These are phyloP conservation scores for Mycena haematopus DNA, from an alignment of 768 basidiomycete genomes.

Conservation along the genomic window DNA sequence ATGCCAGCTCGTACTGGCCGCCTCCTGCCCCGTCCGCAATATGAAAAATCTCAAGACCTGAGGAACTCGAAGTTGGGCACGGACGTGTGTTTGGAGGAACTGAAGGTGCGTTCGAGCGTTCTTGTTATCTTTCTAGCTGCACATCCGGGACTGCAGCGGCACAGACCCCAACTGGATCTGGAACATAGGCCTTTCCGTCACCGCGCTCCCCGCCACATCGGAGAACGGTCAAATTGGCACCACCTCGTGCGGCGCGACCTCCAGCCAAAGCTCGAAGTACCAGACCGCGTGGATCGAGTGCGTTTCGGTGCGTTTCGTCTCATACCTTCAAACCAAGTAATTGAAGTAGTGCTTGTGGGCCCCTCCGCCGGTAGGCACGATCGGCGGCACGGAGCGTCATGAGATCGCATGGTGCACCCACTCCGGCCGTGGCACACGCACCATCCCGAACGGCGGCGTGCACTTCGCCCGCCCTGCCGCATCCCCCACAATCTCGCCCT, in stretches of 20 bases:
- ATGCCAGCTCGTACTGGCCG: too few species aligned
- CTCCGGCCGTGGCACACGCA: constrained; percentile 72
- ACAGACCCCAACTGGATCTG: constrained; percentile 56
- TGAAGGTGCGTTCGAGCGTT: too few species aligned
- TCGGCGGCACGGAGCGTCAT: constrained; percentile 72
- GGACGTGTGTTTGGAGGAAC: too few species aligned
- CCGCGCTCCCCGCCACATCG: constrained; percentile 50
- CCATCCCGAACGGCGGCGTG: constrained; percentile 73
- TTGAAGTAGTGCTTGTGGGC: constrained; percentile 76
- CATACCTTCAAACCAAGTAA: not conserved
- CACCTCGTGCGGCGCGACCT: constrained; percentile 68
- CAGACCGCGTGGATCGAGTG: constrained; percentile 75
- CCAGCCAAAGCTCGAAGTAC: constrained; percentile 66
- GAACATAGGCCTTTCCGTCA: constrained; percentile 55
- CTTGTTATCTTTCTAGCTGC: too few species aligned
- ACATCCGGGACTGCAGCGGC: constrained; percentile 51
- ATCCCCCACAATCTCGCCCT: constrained; percentile 56
- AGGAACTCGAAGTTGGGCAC: too few species aligned
- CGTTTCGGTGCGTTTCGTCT: constrained; percentile 37
- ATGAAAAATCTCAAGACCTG: too few species aligned
- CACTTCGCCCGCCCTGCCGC: constrained; percentile 54
- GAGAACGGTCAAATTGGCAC: constrained; percentile 69
- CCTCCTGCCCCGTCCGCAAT: too few species aligned
- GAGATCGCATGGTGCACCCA: constrained; percentile 82
- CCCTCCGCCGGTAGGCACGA: constrained; percentile 53